Evolutionary conservation across 306 rosid species (phyloP).

Genomic region (Quercus aquifolioides): DNA sequence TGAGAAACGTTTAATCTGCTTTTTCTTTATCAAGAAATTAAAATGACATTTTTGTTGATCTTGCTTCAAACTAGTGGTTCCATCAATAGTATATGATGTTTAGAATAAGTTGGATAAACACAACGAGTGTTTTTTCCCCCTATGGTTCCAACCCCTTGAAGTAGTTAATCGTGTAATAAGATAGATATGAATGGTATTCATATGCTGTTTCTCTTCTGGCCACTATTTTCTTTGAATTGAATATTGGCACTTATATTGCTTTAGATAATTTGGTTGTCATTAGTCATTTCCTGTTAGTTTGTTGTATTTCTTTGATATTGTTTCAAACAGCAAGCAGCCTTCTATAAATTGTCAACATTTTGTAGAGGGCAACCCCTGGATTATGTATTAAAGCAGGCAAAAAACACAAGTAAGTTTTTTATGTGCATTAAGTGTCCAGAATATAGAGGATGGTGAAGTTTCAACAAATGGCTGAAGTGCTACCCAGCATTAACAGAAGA

Average conservation of each 20-base stretch:
- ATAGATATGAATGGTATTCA: background rate
- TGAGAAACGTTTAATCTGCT: background rate
- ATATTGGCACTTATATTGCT: background rate
- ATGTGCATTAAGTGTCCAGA: slow-evolving; percentile 70
- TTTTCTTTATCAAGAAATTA: background rate
- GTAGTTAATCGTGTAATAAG: background rate
- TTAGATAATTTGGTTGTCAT: background rate
- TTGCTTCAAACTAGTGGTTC: background rate
- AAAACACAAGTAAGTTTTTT: slow-evolving; percentile 84
- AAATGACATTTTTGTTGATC: too few relatives aligned
- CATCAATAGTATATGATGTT: background rate
- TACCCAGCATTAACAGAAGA: slow-evolving; percentile 84
- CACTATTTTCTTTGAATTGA: background rate
- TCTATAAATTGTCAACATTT: slow-evolving; percentile 19
- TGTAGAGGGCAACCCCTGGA: slow-evolving; percentile 96
- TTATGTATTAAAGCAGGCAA: slow-evolving; percentile 87
- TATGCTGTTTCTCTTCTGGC: background rate
- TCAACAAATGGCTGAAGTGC: slow-evolving; percentile 50
- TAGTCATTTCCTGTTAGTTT: slow-evolving; percentile 5
- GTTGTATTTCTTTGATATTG: background rate
- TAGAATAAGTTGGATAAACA: background rate
- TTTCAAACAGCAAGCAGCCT: slow-evolving; percentile 23
- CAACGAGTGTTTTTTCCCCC: background rate
- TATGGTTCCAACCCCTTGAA: background rate
- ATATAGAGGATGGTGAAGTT: slow-evolving; percentile 50